phyloP scores from a whole-genome alignment of 2,329 filamentous ascomycete genomes.

The Diaporthe vaccinii region DNA sequence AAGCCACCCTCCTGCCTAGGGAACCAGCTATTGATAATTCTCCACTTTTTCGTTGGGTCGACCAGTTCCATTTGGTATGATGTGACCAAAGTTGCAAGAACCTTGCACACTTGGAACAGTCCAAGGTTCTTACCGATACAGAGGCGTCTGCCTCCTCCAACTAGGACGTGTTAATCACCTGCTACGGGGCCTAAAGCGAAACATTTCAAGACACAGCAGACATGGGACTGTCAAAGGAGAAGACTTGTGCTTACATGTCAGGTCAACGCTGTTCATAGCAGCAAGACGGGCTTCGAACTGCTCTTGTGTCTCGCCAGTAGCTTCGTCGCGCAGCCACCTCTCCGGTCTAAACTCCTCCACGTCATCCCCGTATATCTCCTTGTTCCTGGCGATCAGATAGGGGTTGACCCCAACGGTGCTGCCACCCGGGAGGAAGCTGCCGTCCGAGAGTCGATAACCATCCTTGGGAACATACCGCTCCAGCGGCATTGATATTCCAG shows the following conservation, averaged over 20 bases:
- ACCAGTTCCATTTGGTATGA: constrained; percentile 67
- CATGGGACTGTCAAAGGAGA: too few relatives aligned
- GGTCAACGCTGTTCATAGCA: constrained; percentile 77
- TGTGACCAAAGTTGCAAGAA: constrained; percentile 71
- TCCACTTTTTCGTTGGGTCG: background rate
- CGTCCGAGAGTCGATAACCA: constrained; percentile 53
- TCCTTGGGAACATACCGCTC: constrained; percentile 45
- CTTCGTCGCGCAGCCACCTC: constrained; percentile 68
- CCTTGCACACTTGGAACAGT: constrained; percentile 73
- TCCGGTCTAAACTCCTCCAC: constrained; percentile 77
- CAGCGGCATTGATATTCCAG: constrained; percentile 49
- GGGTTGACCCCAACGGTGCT: constrained; percentile 82
- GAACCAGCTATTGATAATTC: constrained; percentile 30
- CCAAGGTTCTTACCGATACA: constrained; percentile 79
- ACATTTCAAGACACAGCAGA: too few relatives aligned
- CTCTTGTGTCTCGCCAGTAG: constrained; percentile 52
- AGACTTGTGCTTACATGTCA: constrained; percentile 62
- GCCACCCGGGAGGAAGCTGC: constrained; percentile 73
- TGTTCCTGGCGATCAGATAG: constrained; percentile 80
- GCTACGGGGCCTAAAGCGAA: too few relatives aligned
- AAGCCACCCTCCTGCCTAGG: constrained; percentile 31
- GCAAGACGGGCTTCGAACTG: constrained; percentile 67
- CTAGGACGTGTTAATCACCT: too few relatives aligned
- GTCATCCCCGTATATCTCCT: constrained; percentile 73
- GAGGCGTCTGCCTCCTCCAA: constrained; percentile 78